Base-by-base conservation (phyloP, 768 basidiomycete species). In the Cystofilobasidium ferigula region DNA sequence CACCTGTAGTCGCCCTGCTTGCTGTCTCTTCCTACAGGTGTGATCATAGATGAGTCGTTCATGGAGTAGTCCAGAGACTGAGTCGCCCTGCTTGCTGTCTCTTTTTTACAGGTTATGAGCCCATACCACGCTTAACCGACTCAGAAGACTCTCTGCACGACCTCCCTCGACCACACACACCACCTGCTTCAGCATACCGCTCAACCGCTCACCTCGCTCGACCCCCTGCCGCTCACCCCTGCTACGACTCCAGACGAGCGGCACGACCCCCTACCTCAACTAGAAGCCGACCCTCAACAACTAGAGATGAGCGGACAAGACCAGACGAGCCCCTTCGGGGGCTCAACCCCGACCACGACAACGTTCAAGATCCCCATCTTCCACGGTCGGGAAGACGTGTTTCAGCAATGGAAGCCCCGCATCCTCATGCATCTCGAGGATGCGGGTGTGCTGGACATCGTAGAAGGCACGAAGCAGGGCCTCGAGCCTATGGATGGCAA, bases 371-470 rank as follows among this genome's bases (percentile, higher is more conserved):
- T 48, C 45, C 45, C 45, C 20, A 20, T 48, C 45, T 48, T 48
- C 45, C 8, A 18, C 20, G 45, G 45, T 7, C 16, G 45, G 24
- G 45, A 24, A 7, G 45, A 48, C 24, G 45, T 48, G 9, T 6
- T 48, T 24, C 45, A 48, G 45, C 45, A 48, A 48, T 48, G 45
- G 45, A 48, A 48, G 45, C 45, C 24, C 24, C 45, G 45, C 45
- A 22, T 48, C 16, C 45, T 48, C 45, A 48, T 48, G 45, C 45
- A 48, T 24, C 24, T 18, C 24, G 24, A 48, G 45, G 16, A 48
- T 48, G 45, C 20, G 20, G 45, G 45, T 24, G 24, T 24, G 9
- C 45, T 48, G 9, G 45, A 12, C 22, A 7, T 48, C 22, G 20
- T 48, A 6, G 45, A 48, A n/a, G 45, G 45, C 16, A 42, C 10